These are phyloP conservation scores for Hygrocybe coccinea DNA, from an alignment of 768 basidiomycete genomes.

Conservation along the genomic window DNA sequence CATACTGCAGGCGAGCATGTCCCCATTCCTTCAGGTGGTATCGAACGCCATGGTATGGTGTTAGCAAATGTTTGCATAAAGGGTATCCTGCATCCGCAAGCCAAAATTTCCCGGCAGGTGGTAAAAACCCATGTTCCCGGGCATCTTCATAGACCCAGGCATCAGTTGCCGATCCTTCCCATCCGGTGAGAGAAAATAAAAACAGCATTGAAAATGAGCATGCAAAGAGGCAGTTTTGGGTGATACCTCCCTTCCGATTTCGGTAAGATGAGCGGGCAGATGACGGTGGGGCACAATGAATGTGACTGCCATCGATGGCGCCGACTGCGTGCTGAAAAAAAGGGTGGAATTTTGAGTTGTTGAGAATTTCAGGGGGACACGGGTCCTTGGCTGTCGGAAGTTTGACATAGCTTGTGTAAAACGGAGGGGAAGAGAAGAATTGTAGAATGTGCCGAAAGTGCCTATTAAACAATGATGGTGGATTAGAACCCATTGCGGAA, in stretches of 20 bases:
- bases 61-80: slow-evolving; percentile 30
- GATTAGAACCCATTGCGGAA: not conserved
- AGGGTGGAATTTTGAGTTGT: slow-evolving; percentile 26
- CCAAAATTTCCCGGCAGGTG: slow-evolving; percentile 31
- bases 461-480: no score
- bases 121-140: slow-evolving; percentile 21
- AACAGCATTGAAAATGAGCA: slow-evolving; percentile 23
- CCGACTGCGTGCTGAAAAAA: slow-evolving; percentile 33
- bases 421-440: slow-evolving; percentile 10
- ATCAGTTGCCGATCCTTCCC: slow-evolving; percentile 39
- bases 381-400: slow-evolving; percentile 18
- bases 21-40: slow-evolving; percentile 39
- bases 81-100: slow-evolving; percentile 37
- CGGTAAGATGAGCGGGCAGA: slow-evolving; percentile 1
- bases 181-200: slow-evolving; percentile 35
- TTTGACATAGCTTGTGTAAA: slow-evolving; percentile 16
- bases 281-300: slow-evolving; percentile 15
- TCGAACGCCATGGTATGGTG: slow-evolving; percentile 34
- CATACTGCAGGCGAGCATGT: slow-evolving; percentile 8
- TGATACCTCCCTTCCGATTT: slow-evolving; percentile 31
- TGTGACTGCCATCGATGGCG: slow-evolving; percentile 33
- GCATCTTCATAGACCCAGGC: slow-evolving; percentile 29
- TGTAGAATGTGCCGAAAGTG: slow-evolving; percentile 5
- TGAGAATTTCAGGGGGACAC: slow-evolving; percentile 16
- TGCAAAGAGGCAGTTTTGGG: slow-evolving; percentile 35